These are phyloP conservation scores for Parachlorella kessleri DNA, from an alignment of 139 green algal species.

Conservation along the genomic window DNA sequence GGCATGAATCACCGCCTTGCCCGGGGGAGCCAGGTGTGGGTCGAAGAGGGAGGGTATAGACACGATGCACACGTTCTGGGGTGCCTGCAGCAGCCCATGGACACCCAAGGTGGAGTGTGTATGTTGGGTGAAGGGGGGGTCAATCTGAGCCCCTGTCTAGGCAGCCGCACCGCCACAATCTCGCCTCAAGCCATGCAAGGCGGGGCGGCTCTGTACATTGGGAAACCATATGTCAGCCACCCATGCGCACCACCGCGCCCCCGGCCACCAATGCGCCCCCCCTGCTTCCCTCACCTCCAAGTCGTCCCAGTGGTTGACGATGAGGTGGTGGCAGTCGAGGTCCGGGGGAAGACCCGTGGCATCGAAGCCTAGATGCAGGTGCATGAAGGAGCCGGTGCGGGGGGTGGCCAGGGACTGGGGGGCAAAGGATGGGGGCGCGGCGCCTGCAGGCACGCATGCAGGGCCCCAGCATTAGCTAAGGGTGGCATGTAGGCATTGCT, in stretches of 20 bases:
- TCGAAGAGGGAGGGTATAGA: slow-evolving; percentile 71
- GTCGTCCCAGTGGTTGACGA: slow-evolving; percentile 74
- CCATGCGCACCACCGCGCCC: too few relatives aligned
- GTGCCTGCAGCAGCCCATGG: slow-evolving; percentile 21
- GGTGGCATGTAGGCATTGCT: slow-evolving; percentile 70
- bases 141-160: too few relatives aligned
- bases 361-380: slow-evolving; percentile 91
- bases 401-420: slow-evolving; percentile 19
- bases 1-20: slow-evolving; percentile 86
- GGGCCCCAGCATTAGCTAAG: slow-evolving; percentile 65
- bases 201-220: too few relatives aligned
- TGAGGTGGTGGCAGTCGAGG: slow-evolving; percentile 84
- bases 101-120: too few relatives aligned
- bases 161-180: too few relatives aligned
- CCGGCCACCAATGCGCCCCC: too few relatives aligned
- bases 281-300: too few relatives aligned
- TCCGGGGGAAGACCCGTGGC: slow-evolving; percentile 65
- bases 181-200: too few relatives aligned
- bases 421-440: neutral
- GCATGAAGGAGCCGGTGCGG: slow-evolving; percentile 79
- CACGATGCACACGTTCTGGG: slow-evolving; percentile 86
- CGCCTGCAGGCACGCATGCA: slow-evolving; percentile 70
- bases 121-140: too few relatives aligned
- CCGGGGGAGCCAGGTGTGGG: slow-evolving; percentile 72
- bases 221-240: too few relatives aligned